Percentiles rank a stretch among this genome's conserved stretches.
These are phyloP conservation scores for Ophioceras dolichostomum DNA, from an alignment of 2,329 filamentous ascomycete genomes.

Conservation along the genomic window DNA sequence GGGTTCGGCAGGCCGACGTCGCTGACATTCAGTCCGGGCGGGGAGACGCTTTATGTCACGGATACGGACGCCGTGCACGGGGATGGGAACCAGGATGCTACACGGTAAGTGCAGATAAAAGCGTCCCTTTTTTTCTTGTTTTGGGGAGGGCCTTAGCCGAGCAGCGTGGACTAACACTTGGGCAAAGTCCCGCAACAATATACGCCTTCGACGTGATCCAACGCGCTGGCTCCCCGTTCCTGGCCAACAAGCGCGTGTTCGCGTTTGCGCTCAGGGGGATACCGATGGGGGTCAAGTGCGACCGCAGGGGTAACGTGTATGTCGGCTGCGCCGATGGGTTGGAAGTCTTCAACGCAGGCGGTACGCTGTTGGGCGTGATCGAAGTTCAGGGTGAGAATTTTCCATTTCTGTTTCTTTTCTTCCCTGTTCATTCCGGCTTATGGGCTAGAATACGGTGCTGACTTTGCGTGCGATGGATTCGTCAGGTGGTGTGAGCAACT, in stretches of 20 bases:
- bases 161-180: no score
- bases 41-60: conserved; percentile 27
- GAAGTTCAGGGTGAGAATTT: conserved; percentile 18
- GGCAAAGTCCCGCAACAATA: conserved; percentile 22
- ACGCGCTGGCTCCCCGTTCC: conserved; percentile 22
- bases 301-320: conserved; percentile 30
- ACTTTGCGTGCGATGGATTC: no score
- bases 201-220: conserved; percentile 35
- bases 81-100: conserved; percentile 15
- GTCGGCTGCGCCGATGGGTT: conserved; percentile 34
- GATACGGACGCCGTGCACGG: conserved; percentile 20
- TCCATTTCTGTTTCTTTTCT: background rate
- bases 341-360: conserved; percentile 33
- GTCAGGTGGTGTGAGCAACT: conserved; percentile 27
- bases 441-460: no score
- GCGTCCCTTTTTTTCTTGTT: background rate
- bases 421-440: background rate
- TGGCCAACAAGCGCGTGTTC: conserved; percentile 38
- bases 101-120: conserved; percentile 16
- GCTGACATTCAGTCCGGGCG: conserved; percentile 24
- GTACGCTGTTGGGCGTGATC: conserved; percentile 28
- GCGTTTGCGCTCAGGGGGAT: conserved; percentile 32
- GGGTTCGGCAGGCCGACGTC: conserved; percentile 29
- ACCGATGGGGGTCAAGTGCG: conserved; percentile 29
- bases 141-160: background rate